Base-by-base conservation (phyloP, 768 basidiomycete species). In the Amanita subjunquillea region DNA sequence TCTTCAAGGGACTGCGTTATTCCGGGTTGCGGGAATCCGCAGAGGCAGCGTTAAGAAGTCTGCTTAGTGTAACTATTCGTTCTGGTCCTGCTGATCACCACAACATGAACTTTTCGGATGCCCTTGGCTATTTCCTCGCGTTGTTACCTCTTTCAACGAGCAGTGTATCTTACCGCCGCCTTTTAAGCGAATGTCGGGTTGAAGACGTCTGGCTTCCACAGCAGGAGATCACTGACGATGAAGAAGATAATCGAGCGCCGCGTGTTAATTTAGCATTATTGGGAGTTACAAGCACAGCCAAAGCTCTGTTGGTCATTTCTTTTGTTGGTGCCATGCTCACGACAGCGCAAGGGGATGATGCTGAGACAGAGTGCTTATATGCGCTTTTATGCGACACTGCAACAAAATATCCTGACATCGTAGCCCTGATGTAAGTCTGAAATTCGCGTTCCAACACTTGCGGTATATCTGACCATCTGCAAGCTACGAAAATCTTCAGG, bases 1-100 rank as follows among this genome's bases (percentile, higher is more conserved):
- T 95, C 44, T 89, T 92, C 76, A 92, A 93, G 62, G 91, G 91
- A 38, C 68, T 92, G 51, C 80, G 91, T 23, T 82, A 84, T 58
- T 73, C 80, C 2, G 71, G 74, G 3, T 74, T 90, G 57, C 78
- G 70, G 48, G 78, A 80, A 6, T 73, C 79, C 10, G 82, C 86
- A 2, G 78, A 80, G 56, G 70, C 69, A 3, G 76, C 79, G 13
- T 69, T 92, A 12, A 73, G 83, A 57, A 82, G 74, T 27, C 68
- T 91, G 15, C 69, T 91, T 10, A 66, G 70, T 29, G 76, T 87
- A 37, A 85, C 85, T 32, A 72, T 80, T 48, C 69, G 72, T 20
- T 68, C 74, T 17, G 62, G 70, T 41, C 59, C 67, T 25, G 71
- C 77, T 55, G 75, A 70, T 6, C 64, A 69, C 51, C 64, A 69